Evolutionary conservation across 345 rosid genomes (phyloP), one percentile per base, ranked within the genome.

Genomic region (Noccaea bulbosa): DNA sequence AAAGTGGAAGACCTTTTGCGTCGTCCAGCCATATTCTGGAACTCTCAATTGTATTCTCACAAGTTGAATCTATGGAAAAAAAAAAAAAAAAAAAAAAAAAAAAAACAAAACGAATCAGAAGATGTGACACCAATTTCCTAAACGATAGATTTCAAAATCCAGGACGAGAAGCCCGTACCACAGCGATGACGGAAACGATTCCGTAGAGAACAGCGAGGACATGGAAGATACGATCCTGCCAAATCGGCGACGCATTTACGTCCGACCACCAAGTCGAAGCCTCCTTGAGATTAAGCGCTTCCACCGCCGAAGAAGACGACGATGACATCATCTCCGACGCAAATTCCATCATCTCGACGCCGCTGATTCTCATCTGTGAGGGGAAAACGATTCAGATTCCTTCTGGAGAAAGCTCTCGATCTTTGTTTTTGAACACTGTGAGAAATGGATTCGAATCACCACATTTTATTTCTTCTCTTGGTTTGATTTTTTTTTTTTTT

Each of bases 1-100:
- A 75, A 92, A 85, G 79, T 92, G 97, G 50, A 92, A 92, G 65
- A 92, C 97, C 80, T 92, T 92, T 77, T 90, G 98, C 12, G 93
- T 92, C 33, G 98, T 92, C 98, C 97, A 92, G 6, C 98, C 98
- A 34, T 88, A 90, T 83, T 92, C 98, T 0, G 98, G 98, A 77
- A 92, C 98, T 79, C 97, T 80, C 70, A 90, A 64, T 73, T 90
- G 96, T 69, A 92, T 92, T 61, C 98, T 83, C 52, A 90, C 78
- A 50, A 92, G 67, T 85, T 92, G 98, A 84, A 92, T 81, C 98
- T 92, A 68, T 27, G 2, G 62, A 38, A 45, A 9, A 63, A 44
- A 71, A 55, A 54, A 38, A 45, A 9, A 63, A 44, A 71, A 55
- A 54, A 38, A 45, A 9, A 63, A 44, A 71, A 55, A 54, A 38